Evolutionary conservation across 139 green algal species (phyloP).

Genomic region (Coccomyxa sp.): DNA sequence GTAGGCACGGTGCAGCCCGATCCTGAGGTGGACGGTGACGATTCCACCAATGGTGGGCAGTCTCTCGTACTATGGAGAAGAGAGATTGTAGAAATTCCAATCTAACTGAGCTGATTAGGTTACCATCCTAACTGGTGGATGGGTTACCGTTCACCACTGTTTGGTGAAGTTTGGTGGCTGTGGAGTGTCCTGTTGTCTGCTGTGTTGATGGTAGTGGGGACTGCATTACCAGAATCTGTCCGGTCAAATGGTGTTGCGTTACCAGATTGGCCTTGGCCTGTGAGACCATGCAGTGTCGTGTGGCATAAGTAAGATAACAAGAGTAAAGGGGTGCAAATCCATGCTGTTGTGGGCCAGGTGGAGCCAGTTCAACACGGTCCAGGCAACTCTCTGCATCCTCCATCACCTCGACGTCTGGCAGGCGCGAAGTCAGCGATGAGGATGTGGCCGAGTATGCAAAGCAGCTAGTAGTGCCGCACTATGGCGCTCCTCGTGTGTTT

Average conservation of each 20-base stretch:
- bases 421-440: conserved; percentile 11
- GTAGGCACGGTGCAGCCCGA: not conserved
- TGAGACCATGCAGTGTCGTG: not conserved
- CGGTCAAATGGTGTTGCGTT: not conserved
- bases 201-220: not conserved
- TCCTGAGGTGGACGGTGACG: not conserved
- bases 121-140: not conserved
- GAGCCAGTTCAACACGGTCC: not conserved
- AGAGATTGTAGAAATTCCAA: not conserved
- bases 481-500: not conserved
- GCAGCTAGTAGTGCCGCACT: not conserved
- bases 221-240: not conserved
- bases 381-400: not conserved
- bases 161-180: no score
- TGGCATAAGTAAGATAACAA: not conserved
- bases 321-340: not conserved
- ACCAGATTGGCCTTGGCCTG: not conserved
- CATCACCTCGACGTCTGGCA: not conserved
- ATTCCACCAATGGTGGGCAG: not conserved
- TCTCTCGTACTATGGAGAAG: not conserved
- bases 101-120: not conserved
- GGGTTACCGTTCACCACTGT: not conserved
- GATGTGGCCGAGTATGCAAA: conserved; percentile 8
- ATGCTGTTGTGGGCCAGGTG: not conserved
- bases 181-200: not conserved